These are phyloP conservation scores for Favolaschia claudopus DNA, from an alignment of 768 basidiomycete genomes.

Conservation along the genomic window DNA sequence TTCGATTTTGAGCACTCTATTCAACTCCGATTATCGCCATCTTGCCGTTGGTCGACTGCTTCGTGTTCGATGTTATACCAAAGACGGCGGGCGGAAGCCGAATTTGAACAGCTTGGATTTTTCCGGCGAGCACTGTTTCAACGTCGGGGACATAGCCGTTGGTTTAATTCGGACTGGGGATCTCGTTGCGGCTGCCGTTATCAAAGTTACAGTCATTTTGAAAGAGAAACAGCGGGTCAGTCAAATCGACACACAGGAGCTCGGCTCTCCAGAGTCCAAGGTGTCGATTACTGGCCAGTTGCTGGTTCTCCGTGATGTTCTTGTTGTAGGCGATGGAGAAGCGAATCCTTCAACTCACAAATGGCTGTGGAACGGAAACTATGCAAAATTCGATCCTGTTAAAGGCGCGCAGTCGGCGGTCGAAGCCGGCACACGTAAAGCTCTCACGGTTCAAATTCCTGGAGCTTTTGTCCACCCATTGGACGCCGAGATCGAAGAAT, in stretches of 20 bases:
- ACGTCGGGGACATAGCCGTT: not conserved
- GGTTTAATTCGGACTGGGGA: not conserved
- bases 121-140: not conserved
- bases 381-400: not conserved
- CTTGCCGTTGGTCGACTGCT: not conserved
- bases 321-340: not conserved
- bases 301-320: not conserved
- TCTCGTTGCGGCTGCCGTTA: not conserved
- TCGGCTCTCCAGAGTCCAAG: not conserved
- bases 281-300: not conserved
- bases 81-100: not conserved
- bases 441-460: not conserved
- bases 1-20: not conserved
- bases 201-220: not conserved
- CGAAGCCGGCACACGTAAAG: not conserved
- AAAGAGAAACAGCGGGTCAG: not conserved
- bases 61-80: slow-evolving; percentile 2
- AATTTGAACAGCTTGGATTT: not conserved
- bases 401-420: not conserved
- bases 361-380: not conserved
- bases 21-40: not conserved
- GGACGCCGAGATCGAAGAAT: not conserved
- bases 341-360: not conserved
- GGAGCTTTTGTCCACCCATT: not conserved
- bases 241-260: not conserved